Conservation (phyloP, 129 eudicot species). For the sunflower (Helianthus annuus) region HanXRQr2.0-SUNRISE NC_035437.2:23196462-23196961, state of each 20-base stretch:
- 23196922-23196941: background rate
- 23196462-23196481: background rate
- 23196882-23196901: background rate
- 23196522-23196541: background rate
- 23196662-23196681: background rate
- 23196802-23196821: background rate
- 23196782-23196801: background rate
- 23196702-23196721: background rate
- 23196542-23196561: background rate
- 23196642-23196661: background rate
- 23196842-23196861: background rate
- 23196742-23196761: background rate
- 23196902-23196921: background rate
- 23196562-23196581: background rate
- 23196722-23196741: background rate
- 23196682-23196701: conserved; percentile 2
- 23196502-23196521: background rate
- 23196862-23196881: conserved; percentile 10
- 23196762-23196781: background rate
- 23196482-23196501: background rate
- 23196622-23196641: background rate
- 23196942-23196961: conserved; percentile 6
- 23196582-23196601: background rate
- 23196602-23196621: background rate
- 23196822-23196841: conserved; percentile 5